phyloP scores from a whole-genome alignment of 108 stramenopile genomes.

The Nitzschia sp. region DNA sequence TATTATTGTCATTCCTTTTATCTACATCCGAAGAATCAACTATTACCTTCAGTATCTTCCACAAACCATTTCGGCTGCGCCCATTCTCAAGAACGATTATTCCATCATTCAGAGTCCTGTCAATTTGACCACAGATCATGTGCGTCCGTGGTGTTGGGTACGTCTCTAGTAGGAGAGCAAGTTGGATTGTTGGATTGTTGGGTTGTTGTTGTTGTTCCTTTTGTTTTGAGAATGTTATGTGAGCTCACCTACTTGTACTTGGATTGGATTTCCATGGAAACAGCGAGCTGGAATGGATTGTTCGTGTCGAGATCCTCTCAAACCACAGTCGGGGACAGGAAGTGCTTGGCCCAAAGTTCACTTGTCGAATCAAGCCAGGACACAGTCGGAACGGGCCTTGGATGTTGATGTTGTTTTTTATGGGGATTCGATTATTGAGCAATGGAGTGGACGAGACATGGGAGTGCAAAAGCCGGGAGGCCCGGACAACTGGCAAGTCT shows the following conservation, averaged over 20 bases:
- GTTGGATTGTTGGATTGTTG: too few species aligned
- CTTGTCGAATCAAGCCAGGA: slow-evolving; percentile 4
- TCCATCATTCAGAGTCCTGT: slow-evolving; percentile 2
- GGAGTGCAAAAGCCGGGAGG: slow-evolving; percentile 20
- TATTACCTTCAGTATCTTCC: not conserved
- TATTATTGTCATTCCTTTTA: not conserved
- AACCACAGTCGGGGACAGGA: slow-evolving; percentile 2
- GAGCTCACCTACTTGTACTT: not conserved
- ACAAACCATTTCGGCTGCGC: slow-evolving; percentile 8
- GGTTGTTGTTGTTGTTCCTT: too few species aligned
- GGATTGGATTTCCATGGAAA: not conserved
- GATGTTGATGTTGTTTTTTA: slow-evolving; percentile 66
- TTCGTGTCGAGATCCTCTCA: slow-evolving; percentile 25
- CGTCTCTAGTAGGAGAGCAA: too few species aligned
- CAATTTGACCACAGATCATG: slow-evolving; percentile 1
- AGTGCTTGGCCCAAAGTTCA: slow-evolving; percentile 8
- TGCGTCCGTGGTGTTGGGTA: slow-evolving; percentile 16
- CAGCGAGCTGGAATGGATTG: slow-evolving; percentile 17
- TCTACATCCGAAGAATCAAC: slow-evolving; percentile 5
- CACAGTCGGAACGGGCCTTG: slow-evolving; percentile 11
- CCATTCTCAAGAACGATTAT: slow-evolving; percentile 8
- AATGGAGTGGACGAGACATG: slow-evolving; percentile 43
- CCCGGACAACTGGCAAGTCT: not conserved
- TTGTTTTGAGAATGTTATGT: too few species aligned
- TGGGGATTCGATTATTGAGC: slow-evolving; percentile 62